Evolutionary conservation across 768 basidiomycete genomes (phyloP).

Genomic region (Terana coerulea): DNA sequence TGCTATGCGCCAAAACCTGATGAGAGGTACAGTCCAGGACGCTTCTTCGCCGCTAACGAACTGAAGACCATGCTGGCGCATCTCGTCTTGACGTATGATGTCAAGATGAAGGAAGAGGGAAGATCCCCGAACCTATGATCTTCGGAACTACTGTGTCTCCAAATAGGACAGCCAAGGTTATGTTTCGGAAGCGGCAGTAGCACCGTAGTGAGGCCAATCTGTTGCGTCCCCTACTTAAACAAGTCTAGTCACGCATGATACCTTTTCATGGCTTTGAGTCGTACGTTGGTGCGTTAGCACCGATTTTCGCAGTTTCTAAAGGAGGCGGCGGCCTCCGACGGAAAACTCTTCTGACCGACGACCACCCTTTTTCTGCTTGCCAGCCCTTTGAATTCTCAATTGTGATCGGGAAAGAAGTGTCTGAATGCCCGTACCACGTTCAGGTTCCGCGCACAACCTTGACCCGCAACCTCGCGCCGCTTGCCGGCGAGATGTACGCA

Average conservation of each 20-base stretch:
- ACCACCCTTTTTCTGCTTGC: no score
- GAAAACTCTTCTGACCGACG: no score
- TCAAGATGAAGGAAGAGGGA: background rate
- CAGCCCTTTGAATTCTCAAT: no score
- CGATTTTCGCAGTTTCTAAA: no score
- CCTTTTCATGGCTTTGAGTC: no score
- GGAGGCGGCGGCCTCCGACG: no score
- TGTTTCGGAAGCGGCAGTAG: constrained; percentile 26
- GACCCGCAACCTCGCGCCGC: constrained; percentile 20
- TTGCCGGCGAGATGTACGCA: constrained; percentile 23
- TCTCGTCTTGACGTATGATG: constrained; percentile 2
- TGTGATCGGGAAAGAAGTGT: no score
- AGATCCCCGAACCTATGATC: background rate
- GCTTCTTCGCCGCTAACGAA: constrained; percentile 11
- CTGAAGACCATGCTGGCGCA: constrained; percentile 9
- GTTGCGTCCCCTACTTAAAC: no score
- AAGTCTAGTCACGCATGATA: no score
- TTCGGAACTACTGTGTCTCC: constrained; percentile 5
- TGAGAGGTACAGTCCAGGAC: constrained; percentile 7
- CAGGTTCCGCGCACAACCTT: constrained; percentile 23
- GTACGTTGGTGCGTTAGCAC: no score
- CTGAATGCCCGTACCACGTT: constrained; percentile 22
- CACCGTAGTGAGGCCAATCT: constrained; percentile 6
- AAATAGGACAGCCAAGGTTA: constrained; percentile 9
- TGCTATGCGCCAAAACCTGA: no score